Evolutionary conservation across 208 protist genomes (phyloP), one percentile per base, ranked within the genome.

Genomic region (Leishmania amazonensis): DNA sequence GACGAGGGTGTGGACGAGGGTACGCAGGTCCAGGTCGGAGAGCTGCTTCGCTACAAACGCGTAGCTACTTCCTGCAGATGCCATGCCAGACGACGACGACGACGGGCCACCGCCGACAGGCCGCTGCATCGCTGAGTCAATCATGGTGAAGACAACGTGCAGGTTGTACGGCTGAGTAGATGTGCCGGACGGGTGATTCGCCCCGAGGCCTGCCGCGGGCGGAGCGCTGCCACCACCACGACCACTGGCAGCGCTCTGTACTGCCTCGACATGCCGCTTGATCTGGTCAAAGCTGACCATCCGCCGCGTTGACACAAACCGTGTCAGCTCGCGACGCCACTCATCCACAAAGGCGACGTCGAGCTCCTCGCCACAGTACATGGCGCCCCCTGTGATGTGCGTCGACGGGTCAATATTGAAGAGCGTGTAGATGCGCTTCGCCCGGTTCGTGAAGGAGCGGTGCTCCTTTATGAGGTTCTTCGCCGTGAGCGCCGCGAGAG

Each of bases 351-450:
- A 95, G 49, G 83, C 87, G 31, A 95, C 88, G 75, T 97, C 94
- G 51, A 96, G 83, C 64, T 96, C 90, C 76, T 95, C 91, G 64
- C 93, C 91, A 75, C 89, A 90, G 84, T 97, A 97, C 80, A 96
- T 95, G 31, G 91, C 91, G 51, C 95, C 95, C 17, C 95, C 95
- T 0, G 95, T 97, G 1, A 97, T 90, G 40, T 88, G 80, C 42
- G 87, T 83, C 35, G 92, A 96, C 7, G 95, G 95, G 83, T 93
- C 87, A 65, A 97, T 83, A 82, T 96, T 84, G 79, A 90, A 93
- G 3, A 97, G 88, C 8, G 96, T 81, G 83, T 96, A 97, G 58
- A 97, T 90, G 40, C 88, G 86, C 79, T 95, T 94, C n/a, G 95
- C 91, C 1, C 90, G 87, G 75, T 96, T 97, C 21, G 91, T 93